Conservation (phyloP, 2,329 filamentous ascomycete species). For the Sporothrix curviconia region DNA sequence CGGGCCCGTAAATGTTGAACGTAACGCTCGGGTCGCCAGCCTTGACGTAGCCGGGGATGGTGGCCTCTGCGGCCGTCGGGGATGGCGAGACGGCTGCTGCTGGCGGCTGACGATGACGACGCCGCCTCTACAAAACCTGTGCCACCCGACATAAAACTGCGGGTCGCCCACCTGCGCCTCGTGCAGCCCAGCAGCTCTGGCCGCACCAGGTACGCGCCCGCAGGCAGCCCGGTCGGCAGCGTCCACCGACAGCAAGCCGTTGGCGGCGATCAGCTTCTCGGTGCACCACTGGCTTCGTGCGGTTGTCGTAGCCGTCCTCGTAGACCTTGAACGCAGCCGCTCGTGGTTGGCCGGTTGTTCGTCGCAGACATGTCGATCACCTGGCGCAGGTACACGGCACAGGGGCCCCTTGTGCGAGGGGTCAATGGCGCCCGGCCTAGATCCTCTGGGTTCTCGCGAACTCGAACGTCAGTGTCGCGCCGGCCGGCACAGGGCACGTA, state of each 20-base stretch:
- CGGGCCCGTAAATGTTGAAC: constrained; percentile 48
- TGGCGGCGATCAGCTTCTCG: constrained; percentile 58
- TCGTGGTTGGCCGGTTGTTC: constrained; percentile 46
- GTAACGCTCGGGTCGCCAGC: constrained; percentile 47
- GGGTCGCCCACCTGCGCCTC: constrained; percentile 51
- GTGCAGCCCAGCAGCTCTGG: constrained; percentile 64
- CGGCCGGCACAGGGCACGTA: constrained; percentile 43
- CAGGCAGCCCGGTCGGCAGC: constrained; percentile 54
- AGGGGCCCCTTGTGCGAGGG: constrained; percentile 59
- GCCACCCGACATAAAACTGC: constrained; percentile 72
- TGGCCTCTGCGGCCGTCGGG: constrained; percentile 46
- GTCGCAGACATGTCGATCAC: constrained; percentile 49
- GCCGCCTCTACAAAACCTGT: constrained; percentile 55
- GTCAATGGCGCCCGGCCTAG: constrained; percentile 51
- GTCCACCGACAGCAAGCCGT: constrained; percentile 57
- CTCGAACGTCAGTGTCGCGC: constrained; percentile 57
- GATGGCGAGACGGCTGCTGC: constrained; percentile 32
- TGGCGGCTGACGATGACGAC: no score
- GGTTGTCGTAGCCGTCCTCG: constrained; percentile 57
- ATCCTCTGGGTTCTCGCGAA: constrained; percentile 57
- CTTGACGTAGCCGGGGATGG: constrained; percentile 60
- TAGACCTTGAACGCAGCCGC: constrained; percentile 75
- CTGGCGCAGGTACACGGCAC: constrained; percentile 67
- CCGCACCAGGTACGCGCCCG: constrained; percentile 65
- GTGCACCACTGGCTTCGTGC: constrained; percentile 59